Conservation (phyloP, 176 grass and related monocot species). For the Oryza officinalis region DNA sequence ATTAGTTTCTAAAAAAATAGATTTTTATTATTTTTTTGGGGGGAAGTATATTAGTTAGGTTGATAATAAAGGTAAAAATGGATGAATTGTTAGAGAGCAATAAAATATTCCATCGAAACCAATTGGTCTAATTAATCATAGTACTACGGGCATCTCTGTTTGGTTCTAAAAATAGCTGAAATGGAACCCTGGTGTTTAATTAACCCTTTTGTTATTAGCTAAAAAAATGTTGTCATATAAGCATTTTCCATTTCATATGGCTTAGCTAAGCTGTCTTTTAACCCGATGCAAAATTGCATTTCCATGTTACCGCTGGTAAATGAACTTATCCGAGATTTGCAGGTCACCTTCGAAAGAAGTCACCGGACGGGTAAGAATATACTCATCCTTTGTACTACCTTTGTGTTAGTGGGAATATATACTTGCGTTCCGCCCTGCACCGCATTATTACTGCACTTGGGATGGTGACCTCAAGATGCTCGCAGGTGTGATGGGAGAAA, state of each 20-base stretch:
- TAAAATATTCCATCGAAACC: too few species aligned
- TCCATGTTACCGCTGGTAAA: background rate
- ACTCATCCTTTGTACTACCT: slow-evolving; percentile 24
- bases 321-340: background rate
- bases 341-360: background rate
- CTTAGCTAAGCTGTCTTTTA: background rate
- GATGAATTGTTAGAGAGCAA: background rate
- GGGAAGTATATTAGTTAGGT: too few species aligned
- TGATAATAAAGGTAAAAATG: background rate
- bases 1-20: background rate
- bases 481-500: background rate
- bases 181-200: background rate
- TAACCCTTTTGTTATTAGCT: background rate
- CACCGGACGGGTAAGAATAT: slow-evolving; percentile 34
- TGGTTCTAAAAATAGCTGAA: background rate
- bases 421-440: slow-evolving; percentile 22
- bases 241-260: background rate
- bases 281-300: background rate
- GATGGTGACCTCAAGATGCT: slow-evolving; percentile 7
- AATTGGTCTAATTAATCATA: background rate
- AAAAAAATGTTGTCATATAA: background rate
- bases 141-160: background rate
- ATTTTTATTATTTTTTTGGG: background rate
- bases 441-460: background rate
- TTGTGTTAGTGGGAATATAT: slow-evolving; percentile 41